phyloP scores from a whole-genome alignment of 257 asterid genomes.

The Solanum piurae region DNA sequence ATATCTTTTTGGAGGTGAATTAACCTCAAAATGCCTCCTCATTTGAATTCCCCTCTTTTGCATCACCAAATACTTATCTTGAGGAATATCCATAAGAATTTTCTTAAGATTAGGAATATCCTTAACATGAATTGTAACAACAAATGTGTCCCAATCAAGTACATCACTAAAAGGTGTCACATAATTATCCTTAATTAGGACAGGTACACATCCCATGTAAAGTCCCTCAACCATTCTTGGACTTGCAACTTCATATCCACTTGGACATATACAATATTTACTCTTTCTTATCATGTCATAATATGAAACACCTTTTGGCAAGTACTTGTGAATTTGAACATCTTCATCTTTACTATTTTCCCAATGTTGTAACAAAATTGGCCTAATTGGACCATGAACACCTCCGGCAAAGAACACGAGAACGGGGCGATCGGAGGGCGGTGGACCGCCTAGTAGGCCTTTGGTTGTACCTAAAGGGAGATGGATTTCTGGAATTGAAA shows the following conservation, averaged over 20 bases:
- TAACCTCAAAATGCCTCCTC: constrained; percentile 36
- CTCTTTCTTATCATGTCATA: constrained; percentile 62
- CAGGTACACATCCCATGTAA: constrained; percentile 72
- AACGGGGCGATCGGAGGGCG: constrained; percentile 32
- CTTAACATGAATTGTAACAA: constrained; percentile 41
- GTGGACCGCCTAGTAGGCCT: constrained; percentile 43
- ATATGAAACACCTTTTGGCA: constrained; percentile 53
- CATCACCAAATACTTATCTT: constrained; percentile 33
- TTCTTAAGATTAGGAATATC: constrained; percentile 58
- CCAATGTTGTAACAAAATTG: constrained; percentile 65
- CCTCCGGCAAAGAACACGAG: constrained; percentile 70
- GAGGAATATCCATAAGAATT: constrained; percentile 34
- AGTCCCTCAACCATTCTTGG: constrained; percentile 87
- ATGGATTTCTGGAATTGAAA: constrained; percentile 52
- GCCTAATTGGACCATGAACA: constrained; percentile 80
- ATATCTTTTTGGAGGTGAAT: constrained; percentile 27
- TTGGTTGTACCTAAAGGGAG: constrained; percentile 31
- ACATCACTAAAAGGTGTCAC: constrained; percentile 72
- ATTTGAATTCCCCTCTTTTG: constrained; percentile 32
- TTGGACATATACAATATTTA: constrained; percentile 73
- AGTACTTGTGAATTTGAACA: constrained; percentile 44
- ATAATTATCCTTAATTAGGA: constrained; percentile 58
- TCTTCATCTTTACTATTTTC: constrained; percentile 50
- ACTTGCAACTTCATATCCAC: constrained; percentile 89
- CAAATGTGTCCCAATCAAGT: constrained; percentile 54